Evolutionary conservation across 1,284 basidiomycete genomes (phyloP).

Genomic region (Mycosarcoma maydis): DNA sequence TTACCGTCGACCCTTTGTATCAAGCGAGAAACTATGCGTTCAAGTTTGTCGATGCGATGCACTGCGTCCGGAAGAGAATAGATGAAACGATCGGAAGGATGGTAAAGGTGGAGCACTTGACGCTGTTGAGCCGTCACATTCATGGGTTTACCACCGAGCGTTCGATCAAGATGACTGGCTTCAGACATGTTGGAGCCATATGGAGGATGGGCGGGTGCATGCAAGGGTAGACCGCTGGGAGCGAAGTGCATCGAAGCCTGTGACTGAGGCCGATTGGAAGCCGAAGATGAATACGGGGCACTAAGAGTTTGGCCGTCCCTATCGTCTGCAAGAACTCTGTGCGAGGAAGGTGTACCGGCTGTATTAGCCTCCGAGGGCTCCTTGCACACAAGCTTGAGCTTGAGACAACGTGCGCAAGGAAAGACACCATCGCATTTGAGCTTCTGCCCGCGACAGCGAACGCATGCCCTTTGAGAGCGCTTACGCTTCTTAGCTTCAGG

Average conservation of each 20-base stretch:
- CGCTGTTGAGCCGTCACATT: constrained; percentile 2
- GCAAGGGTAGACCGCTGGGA: constrained; percentile 25
- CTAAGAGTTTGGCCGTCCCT: constrained; percentile 17
- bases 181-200: constrained; percentile 9
- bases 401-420: constrained; percentile 42
- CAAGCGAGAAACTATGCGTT: constrained; percentile 32
- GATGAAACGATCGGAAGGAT: constrained; percentile 22
- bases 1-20: constrained; percentile 24
- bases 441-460: constrained; percentile 47
- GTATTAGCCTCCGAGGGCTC: constrained; percentile 38
- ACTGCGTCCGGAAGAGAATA: constrained; percentile 39
- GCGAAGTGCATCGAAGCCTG: constrained; percentile 19
- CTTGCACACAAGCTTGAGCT: constrained; percentile 46
- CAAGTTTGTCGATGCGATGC: constrained; percentile 31
- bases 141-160: constrained; percentile 2
- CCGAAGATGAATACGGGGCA: constrained; percentile 19
- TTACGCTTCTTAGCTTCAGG: constrained; percentile 48
- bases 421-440: constrained; percentile 51
- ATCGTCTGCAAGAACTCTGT: constrained; percentile 23
- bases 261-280: constrained; percentile 21
- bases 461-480: constrained; percentile 46
- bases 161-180: constrained; percentile 1
- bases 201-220: background rate
- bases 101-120: constrained; percentile 3
- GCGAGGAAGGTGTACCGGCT: constrained; percentile 18